A percentile compares a stretch with the other conserved stretches of the same genome.
Evolutionary conservation across 805 yeast species (phyloP).

Genomic region (Sungouiella thailandica): DNA sequence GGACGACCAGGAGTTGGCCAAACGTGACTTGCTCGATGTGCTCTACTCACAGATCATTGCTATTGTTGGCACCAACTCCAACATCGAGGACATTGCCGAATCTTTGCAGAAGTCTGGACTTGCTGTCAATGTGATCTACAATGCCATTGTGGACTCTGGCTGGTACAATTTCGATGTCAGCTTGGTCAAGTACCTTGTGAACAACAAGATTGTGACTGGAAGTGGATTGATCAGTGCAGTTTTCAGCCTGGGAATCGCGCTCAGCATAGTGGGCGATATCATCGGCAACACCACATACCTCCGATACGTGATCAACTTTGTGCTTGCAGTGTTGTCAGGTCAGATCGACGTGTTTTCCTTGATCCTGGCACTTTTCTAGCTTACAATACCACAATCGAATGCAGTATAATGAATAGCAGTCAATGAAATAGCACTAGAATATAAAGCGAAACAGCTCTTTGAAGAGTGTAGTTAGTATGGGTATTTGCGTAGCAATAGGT

Average conservation of each 20-base stretch:
- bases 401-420: no score
- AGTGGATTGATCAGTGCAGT: constrained; percentile 9
- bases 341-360: constrained; percentile 8
- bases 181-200: constrained; percentile 12
- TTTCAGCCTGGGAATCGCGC: constrained; percentile 10
- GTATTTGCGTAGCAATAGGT: no score
- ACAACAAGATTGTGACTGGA: constrained; percentile 11
- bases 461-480: no score
- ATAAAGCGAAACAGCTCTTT: no score
- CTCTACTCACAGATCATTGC: constrained; percentile 12
- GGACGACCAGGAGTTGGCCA: constrained; percentile 4
- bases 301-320: constrained; percentile 9
- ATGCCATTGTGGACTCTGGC: constrained; percentile 13
- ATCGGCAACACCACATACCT: constrained; percentile 10
- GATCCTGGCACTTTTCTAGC: constrained; percentile 6
- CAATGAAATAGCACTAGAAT: no score
- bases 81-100: constrained; percentile 15
- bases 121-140: constrained; percentile 15
- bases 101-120: constrained; percentile 21
- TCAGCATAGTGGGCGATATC: constrained; percentile 8
- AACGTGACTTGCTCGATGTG: constrained; percentile 7
- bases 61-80: constrained; percentile 15
- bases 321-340: constrained; percentile 10
- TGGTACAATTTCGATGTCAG: constrained; percentile 16
- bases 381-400: no score